Evolutionary conservation across 2,329 filamentous ascomycete species (phyloP).

Genomic region (Bisporella sp.): DNA sequence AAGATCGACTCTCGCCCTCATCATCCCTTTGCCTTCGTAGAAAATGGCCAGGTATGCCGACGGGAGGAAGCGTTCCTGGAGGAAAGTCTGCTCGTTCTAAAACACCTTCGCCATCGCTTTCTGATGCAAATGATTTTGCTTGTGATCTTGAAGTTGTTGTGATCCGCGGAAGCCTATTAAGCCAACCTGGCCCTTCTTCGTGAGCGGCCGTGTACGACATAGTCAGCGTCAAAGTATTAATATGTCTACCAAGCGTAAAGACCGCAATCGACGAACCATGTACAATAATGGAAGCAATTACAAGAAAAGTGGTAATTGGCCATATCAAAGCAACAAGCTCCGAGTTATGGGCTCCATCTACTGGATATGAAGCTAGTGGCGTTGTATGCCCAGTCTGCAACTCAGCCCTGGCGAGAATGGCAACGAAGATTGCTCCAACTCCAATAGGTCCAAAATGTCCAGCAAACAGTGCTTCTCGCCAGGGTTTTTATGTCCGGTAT

Average conservation of each 20-base stretch:
- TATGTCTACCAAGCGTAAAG: slow-evolving; percentile 94
- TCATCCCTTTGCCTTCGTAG: slow-evolving; percentile 79
- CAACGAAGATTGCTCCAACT: slow-evolving; percentile 92
- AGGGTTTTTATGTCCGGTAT: slow-evolving; percentile 96
- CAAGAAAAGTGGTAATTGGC: slow-evolving; percentile 91
- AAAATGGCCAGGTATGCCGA: slow-evolving; percentile 68
- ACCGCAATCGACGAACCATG: slow-evolving; percentile 98
- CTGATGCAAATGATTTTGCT: slow-evolving; percentile 74
- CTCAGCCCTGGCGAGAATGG: slow-evolving; percentile 88
- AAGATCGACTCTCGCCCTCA: slow-evolving; percentile 52
- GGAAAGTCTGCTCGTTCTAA: slow-evolving; percentile 44
- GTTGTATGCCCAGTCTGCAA: slow-evolving; percentile 68
- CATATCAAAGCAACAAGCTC: slow-evolving; percentile 80
- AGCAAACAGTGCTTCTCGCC: slow-evolving; percentile 93
- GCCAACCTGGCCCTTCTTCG: slow-evolving; percentile 87
- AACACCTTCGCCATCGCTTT: slow-evolving; percentile 62
- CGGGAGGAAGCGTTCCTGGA: slow-evolving; percentile 64
- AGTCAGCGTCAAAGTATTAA: slow-evolving; percentile 91
- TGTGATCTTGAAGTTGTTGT: slow-evolving; percentile 67
- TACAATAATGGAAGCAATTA: slow-evolving; percentile 88
- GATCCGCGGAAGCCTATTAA: slow-evolving; percentile 79
- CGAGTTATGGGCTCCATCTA: slow-evolving; percentile 46
- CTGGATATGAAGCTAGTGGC: slow-evolving; percentile 58
- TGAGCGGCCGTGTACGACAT: slow-evolving; percentile 92
- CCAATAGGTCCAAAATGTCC: slow-evolving; percentile 97